Conservation (phyloP, 2,329 filamentous ascomycete species). For the Escovopsis weberi region DNA sequence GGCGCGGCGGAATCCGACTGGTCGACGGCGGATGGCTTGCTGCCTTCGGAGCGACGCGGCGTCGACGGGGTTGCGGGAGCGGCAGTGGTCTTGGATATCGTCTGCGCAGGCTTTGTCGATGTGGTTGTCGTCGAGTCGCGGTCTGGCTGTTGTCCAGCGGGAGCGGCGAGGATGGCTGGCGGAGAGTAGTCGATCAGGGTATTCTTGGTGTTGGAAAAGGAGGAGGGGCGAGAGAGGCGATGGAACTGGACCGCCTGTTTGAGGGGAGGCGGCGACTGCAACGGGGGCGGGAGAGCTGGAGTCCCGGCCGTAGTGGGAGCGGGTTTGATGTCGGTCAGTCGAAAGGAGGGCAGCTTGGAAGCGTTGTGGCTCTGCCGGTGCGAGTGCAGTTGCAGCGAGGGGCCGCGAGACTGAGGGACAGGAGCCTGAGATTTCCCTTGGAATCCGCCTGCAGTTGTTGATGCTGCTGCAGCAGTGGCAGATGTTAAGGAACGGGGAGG, state of each 20-base stretch:
- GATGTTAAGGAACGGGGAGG: too few species aligned
- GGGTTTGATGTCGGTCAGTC: constrained; percentile 32
- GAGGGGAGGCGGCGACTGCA: background rate
- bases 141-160: background rate
- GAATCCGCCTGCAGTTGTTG: constrained; percentile 4
- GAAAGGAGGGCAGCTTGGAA: constrained; percentile 41
- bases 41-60: constrained; percentile 2
- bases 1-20: constrained; percentile 3
- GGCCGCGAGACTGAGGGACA: constrained; percentile 1
- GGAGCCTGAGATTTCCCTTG: background rate
- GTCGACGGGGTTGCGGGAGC: constrained; percentile 1
- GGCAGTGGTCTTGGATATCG: background rate
- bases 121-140: background rate
- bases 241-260: background rate
- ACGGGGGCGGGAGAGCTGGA: background rate
- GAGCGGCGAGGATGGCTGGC: background rate
- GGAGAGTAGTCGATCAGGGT: constrained; percentile 2
- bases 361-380: constrained; percentile 40
- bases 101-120: background rate
- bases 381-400: constrained; percentile 19
- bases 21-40: background rate
- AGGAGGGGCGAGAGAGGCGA: background rate
- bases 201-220: background rate
- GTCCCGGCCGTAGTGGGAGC: constrained; percentile 4
- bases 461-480: too few species aligned